Base-by-base conservation (phyloP, 208 protist genomes). In the Strigomonas culicis region DNA sequence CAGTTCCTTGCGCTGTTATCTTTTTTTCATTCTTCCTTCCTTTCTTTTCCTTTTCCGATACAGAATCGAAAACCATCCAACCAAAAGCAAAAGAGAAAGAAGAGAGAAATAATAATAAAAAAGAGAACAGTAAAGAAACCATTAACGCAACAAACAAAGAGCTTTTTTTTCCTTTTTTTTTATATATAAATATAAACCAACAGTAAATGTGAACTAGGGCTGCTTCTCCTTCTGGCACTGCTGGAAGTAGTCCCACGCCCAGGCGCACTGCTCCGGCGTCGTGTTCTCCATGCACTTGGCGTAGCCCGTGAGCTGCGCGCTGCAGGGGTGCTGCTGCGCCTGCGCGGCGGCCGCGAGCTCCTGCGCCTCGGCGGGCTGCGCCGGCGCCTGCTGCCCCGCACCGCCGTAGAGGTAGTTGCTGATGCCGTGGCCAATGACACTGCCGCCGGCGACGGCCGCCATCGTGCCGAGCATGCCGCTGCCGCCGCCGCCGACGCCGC, bases 201-300 rank as follows among this genome's bases (percentile, higher is more conserved):
- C 36, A 46, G 2, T 68, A n/a, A 66, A 44, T 15, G n/a, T n/a
- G n/a, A 47, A 46, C 34, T 68, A 22, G 41, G 39, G 50, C 11
- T 73, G 61, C 39, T 82, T 70, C 46, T 79, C 63, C 1, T 60
- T 32, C 62, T 89, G 83, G 74, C 88, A 94, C 73, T 94, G 84
- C 56, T 75, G 62, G 66, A 94, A 94, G 75, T 87, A 84, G 39
- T 94, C 88, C 88, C 88, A 94, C 41, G 83, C 88, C 88, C 88
- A 94, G 72, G 82, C 88, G 75, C 88, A 94, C 56, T 75, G 75
- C 51, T 92, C 81, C 27, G 82, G 51, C 2, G 70, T 68, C 22
- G 77, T 74, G 28, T 66, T 49, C 74, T 95, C 89, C 7, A 95
- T 61, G 64, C 89, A 93, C 77, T 92, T 90, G 60, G 86, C 68